Percentiles rank a stretch among this genome's conserved stretches.
Evolutionary conservation across 2,329 filamentous ascomycete genomes (phyloP).

Genomic region (Aspergillus oerlinghausenensis): DNA sequence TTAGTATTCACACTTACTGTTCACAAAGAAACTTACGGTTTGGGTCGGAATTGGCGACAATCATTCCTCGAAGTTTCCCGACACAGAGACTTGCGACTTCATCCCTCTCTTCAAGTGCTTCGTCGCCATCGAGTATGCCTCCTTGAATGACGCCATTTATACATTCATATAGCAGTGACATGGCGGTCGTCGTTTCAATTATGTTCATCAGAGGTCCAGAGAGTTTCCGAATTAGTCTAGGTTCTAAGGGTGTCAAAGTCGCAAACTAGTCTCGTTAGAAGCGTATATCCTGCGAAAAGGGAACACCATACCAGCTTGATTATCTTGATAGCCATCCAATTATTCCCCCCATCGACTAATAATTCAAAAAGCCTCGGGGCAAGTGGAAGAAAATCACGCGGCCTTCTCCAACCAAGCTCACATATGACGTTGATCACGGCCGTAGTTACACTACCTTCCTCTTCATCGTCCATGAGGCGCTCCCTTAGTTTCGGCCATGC

Average conservation of each 20-base stretch:
- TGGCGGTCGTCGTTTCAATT: slow-evolving; percentile 89
- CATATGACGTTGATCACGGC: slow-evolving; percentile 97
- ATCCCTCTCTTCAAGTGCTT: slow-evolving; percentile 75
- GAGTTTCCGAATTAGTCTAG: slow-evolving; percentile 83
- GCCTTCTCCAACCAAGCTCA: slow-evolving; percentile 88
- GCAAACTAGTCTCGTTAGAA: slow-evolving; percentile 64
- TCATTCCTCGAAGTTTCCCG: slow-evolving; percentile 87
- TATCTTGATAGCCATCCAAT: slow-evolving; percentile 99
- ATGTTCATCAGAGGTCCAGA: slow-evolving; percentile 86
- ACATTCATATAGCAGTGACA: slow-evolving; percentile 98
- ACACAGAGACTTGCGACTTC: slow-evolving; percentile 92
- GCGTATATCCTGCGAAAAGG: background rate
- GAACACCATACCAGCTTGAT: slow-evolving; percentile 74
- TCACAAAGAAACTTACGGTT: slow-evolving; percentile 61
- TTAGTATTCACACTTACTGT: background rate
- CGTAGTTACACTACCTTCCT: slow-evolving; percentile 89
- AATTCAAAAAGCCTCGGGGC: slow-evolving; percentile 90
- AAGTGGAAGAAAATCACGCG: slow-evolving; percentile 87
- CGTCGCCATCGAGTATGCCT: slow-evolving; percentile 79
- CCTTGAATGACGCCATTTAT: slow-evolving; percentile 98
- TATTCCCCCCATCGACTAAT: slow-evolving; percentile 86
- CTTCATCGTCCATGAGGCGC: slow-evolving; percentile 78
- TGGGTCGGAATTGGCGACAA: slow-evolving; percentile 86
- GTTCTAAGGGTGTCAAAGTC: slow-evolving; percentile 86
- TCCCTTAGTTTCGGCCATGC: slow-evolving; percentile 99